Base-by-base conservation (phyloP, 2,329 filamentous ascomycete species). In the Falciphora oryzae region DNA sequence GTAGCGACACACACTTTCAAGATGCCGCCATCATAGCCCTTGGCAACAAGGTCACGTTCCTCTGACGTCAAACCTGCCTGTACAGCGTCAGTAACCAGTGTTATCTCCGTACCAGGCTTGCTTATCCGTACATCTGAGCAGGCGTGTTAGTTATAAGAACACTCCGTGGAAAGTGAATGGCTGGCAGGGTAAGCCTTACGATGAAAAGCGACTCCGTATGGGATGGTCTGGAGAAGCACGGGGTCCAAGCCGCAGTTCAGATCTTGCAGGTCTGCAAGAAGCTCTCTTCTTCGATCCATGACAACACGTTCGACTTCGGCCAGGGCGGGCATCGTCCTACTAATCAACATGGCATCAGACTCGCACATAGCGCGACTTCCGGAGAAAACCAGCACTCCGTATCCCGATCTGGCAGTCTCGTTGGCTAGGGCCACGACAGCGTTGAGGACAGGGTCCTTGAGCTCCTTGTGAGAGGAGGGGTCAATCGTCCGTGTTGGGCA, bases 1-100 rank as follows among this genome's bases (percentile, higher is more conserved):
- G 90, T 93, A 53, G 90, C 90, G 22, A 92, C 86, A 63, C 91
- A 87, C 0, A 92, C 85, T 68, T 89, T 88, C 25, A 93, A 73
- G 6, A 83, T 78, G 0, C 90, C 89, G 56, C 78, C 74, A 71
- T 93, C 90, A 68, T 92, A 93, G 16, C 89, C 89, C 50, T 81
- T 82, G 2, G 89, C 86, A 64, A 93, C 83, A 10, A 92, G 76
- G 61, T 92, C 89, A 61, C 90, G 83, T 73, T 93, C 90, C 75
- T 93, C 90, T 0, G 83, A 87, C 0, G 90, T 93, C 70, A 93
- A 80, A 16, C 87, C 87, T 59, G 87, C 87, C 78, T 87, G 74
- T 67, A 38, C 29, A n/a, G 14, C 31, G 31, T 63, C 31, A 63
- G 62, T 8, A 16, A 25, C 8, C 50, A n/a, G 50, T 53, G 2